Conservation (phyloP, 495 filamentous ascomycete genomes). For the Jackrogersella minutella region DNA sequence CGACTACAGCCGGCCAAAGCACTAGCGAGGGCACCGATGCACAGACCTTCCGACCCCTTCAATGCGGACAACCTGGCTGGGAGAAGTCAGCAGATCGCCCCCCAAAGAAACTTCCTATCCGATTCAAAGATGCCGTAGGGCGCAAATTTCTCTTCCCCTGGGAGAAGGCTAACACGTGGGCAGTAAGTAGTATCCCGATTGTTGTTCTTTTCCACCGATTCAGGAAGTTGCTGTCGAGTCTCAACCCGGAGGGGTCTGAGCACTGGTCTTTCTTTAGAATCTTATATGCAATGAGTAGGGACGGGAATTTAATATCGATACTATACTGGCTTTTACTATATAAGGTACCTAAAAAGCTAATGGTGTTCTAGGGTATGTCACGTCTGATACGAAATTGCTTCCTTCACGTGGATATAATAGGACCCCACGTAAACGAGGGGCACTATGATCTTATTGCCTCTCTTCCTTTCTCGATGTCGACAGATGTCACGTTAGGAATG, state of each 20-base stretch:
- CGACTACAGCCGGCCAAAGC: constrained; percentile 3
- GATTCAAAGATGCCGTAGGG: constrained; percentile 72
- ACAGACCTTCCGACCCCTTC: constrained; percentile 22
- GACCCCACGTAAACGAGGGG: constrained; percentile 56
- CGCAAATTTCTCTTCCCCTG: constrained; percentile 71
- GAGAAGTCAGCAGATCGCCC: constrained; percentile 40
- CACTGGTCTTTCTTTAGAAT: not conserved
- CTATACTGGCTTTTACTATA: not conserved
- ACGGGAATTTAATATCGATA: not conserved
- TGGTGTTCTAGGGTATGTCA: constrained; percentile 60
- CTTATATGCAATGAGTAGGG: not conserved
- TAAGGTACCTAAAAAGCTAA: not conserved
- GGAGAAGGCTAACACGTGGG: constrained; percentile 71
- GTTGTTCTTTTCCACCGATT: not conserved
- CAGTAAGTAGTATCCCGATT: constrained; percentile 50
- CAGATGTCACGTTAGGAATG: constrained; percentile 17
- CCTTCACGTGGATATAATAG: constrained; percentile 56
- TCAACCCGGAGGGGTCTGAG: not conserved
- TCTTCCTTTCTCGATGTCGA: constrained; percentile 18
- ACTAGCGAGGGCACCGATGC: constrained; percentile 1
- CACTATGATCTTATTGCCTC: constrained; percentile 59
- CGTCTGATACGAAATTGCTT: constrained; percentile 60
- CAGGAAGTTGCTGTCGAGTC: not conserved
- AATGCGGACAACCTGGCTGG: constrained; percentile 30
- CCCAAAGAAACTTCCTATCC: constrained; percentile 61